Evolutionary conservation across 768 basidiomycete species (phyloP), one percentile per base, ranked within the genome.

Genomic region (Xanthoconium stramineum): DNA sequence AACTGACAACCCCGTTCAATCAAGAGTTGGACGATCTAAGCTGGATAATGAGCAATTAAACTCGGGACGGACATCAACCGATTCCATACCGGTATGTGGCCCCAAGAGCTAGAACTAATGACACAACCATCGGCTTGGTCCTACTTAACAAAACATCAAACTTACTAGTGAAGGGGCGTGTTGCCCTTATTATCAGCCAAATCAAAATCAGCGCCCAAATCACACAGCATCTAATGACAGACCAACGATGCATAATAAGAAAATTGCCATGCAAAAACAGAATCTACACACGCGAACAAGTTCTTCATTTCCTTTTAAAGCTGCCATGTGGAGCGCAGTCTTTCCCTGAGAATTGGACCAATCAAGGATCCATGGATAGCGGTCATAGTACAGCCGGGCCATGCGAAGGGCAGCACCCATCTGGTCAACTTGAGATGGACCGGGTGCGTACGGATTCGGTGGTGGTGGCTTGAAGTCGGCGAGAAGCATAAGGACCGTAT

Each of bases 271-370:
- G 50, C 53, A 55, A 58, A 61, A 35, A 46, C 49, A 38, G 53
- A 53, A 63, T 36, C 28, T 42, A 79, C 84, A 61, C 66, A 94
- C 93, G 64, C 89, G 78, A 56, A 91, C 93, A 55, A 96, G 84
- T 54, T 89, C 89, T 62, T 94, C 89, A 61, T 94, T 94, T 29
- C 95, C 95, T 56, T 89, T 91, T 52, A 91, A 75, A 47, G 94
- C 83, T 8, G 92, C 91, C 57, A 92, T 80, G 71, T 97, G 94
- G 11, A 97, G 76, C 3, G 94, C 89, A 1, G 95, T 97, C 73
- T 86, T 96, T 17, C 94, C 94, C 39, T 90, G 85, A 7, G 81
- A 75, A 69, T 97, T 95, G 40, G 91, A 88, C 95, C 94, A 97
- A 69, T 98, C 94, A 44, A 95, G 76, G 56, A 91, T 85, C 72